These are phyloP conservation scores for Coffea eugenioides DNA, from an alignment of 257 asterid species.

Conservation along the genomic window DNA sequence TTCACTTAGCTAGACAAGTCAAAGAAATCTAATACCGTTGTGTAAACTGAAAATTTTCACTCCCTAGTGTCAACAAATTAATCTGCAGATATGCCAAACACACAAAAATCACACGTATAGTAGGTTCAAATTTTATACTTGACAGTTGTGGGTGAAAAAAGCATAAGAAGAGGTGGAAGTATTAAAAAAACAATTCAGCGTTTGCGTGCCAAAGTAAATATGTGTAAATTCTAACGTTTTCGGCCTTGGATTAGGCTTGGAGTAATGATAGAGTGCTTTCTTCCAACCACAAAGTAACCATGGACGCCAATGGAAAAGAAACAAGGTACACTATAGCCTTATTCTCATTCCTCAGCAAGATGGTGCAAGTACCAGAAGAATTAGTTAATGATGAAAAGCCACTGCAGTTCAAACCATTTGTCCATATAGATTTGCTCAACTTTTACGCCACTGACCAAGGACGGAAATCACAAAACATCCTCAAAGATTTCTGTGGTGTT, in stretches of 20 bases:
- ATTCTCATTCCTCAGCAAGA: conserved; percentile 58
- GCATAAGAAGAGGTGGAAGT: too few relatives aligned
- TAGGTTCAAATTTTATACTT: too few relatives aligned
- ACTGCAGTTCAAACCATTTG: conserved; percentile 46
- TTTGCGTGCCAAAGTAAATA: too few relatives aligned
- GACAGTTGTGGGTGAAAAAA: too few relatives aligned
- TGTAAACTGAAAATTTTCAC: too few relatives aligned
- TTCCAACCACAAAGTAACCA: conserved; percentile 52
- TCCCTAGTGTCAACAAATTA: too few relatives aligned
- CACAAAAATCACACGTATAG: too few relatives aligned
- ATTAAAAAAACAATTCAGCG: too few relatives aligned
- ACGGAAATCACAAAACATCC: too few relatives aligned
- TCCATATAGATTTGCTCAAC: conserved; percentile 51
- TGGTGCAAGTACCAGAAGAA: conserved; percentile 57
- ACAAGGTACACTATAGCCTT: conserved; percentile 58
- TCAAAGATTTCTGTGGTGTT: conserved; percentile 67
- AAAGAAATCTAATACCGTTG: too few relatives aligned
- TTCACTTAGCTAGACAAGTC: too few relatives aligned
- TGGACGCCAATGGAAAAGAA: conserved; percentile 48
- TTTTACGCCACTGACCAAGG: conserved; percentile 53
- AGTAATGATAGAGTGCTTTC: conserved; percentile 65
- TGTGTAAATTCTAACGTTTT: neutral
- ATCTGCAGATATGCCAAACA: too few relatives aligned
- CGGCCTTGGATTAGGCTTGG: conserved; percentile 52
- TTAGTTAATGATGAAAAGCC: conserved; percentile 58